Percentiles rank a stretch among this genome's conserved stretches.
phyloP scores from a whole-genome alignment of 805 yeast species.

The Komagataella ulmi region DNA sequence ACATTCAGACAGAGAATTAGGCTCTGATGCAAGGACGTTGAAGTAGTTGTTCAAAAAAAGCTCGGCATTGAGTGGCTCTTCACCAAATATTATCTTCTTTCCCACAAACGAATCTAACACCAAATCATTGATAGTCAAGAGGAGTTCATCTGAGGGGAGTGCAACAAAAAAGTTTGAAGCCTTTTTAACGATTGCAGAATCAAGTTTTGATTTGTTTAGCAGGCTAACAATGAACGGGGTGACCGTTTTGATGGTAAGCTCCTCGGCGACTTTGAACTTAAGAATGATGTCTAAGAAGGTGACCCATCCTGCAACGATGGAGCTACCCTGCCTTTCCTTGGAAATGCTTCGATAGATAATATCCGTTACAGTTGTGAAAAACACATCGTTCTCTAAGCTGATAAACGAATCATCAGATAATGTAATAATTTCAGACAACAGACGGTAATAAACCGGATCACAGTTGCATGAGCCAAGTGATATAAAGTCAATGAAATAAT shows the following conservation, averaged over 20 bases:
- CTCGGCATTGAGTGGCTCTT: background rate
- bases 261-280: background rate
- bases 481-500: slow-evolving; percentile 31
- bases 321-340: background rate
- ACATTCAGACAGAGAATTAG: background rate
- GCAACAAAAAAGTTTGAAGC: background rate
- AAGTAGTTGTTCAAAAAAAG: background rate
- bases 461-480: slow-evolving; percentile 42
- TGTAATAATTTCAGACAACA: slow-evolving; percentile 10
- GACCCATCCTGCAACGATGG: background rate
- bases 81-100: no score
- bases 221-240: background rate
- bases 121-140: background rate
- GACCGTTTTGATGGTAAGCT: background rate
- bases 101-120: background rate
- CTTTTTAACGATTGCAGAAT: background rate
- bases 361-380: background rate
- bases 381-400: slow-evolving; percentile 10
- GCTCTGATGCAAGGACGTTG: background rate
- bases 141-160: background rate
- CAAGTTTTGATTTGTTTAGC: background rate
- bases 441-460: slow-evolving; percentile 31
- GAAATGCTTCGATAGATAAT: background rate
- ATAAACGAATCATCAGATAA: slow-evolving; percentile 4
- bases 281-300: background rate